A percentile compares a stretch with the other conserved stretches of the same genome.
These are phyloP conservation scores for Asterochloris erici DNA, from an alignment of 139 green algal genomes.

Conservation along the genomic window DNA sequence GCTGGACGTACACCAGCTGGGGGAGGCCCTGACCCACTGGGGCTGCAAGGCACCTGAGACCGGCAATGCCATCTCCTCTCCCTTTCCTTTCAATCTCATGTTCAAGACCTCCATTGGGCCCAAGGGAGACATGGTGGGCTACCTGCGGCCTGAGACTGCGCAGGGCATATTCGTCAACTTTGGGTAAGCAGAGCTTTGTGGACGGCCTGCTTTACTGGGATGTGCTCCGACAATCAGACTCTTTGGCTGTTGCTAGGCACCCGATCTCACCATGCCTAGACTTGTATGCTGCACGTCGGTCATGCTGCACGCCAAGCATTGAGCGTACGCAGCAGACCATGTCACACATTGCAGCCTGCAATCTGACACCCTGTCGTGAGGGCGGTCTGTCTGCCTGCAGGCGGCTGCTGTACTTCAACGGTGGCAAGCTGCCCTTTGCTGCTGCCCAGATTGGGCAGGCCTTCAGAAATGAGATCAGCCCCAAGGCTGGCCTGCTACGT, in stretches of 20 bases:
- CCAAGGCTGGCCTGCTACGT: slow-evolving; percentile 87
- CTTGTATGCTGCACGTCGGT: neutral
- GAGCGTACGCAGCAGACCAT: neutral
- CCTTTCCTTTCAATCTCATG: slow-evolving; percentile 99
- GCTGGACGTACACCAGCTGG: slow-evolving; percentile 75
- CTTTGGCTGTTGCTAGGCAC: neutral
- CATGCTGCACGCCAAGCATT: neutral
- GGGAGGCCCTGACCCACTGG: slow-evolving; percentile 69
- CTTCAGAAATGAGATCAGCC: slow-evolving; percentile 97
- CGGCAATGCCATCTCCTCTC: slow-evolving; percentile 84
- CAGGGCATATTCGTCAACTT: slow-evolving; percentile 96
- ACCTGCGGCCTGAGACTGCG: slow-evolving; percentile 87
- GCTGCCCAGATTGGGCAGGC: slow-evolving; percentile 95
- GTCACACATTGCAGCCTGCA: neutral
- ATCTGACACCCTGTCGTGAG: neutral
- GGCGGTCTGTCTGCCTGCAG: slow-evolving; percentile 27
- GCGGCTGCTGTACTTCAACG: slow-evolving; percentile 98
- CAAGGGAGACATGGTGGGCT: slow-evolving; percentile 77
- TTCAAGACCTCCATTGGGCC: slow-evolving; percentile 91
- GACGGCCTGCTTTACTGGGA: neutral
- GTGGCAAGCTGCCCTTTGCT: slow-evolving; percentile 95
- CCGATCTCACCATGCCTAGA: neutral
- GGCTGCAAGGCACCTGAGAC: slow-evolving; percentile 90
- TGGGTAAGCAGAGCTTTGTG: slow-evolving; percentile 24
- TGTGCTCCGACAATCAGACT: neutral